Evolutionary conservation across 495 filamentous ascomycete species (phyloP), one percentile per base, ranked within the genome.

Genomic region (Elasticomyces elasticus): DNA sequence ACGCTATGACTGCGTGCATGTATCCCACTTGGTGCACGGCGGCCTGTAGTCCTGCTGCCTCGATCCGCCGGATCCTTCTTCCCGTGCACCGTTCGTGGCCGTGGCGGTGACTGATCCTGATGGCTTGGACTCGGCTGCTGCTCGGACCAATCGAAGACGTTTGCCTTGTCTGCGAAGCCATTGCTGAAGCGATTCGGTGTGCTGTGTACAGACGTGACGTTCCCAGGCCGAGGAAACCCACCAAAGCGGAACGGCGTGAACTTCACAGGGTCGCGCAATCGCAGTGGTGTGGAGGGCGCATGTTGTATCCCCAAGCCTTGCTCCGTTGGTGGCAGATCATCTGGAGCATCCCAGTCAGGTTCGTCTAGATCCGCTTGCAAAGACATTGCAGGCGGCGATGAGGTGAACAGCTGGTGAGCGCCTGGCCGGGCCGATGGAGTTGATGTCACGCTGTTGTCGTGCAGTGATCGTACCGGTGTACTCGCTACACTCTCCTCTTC

Each of bases 1-100:
- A 98, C 89, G 67, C 92, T 98, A 63, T 95, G 89, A 63, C 92
- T 96, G 44, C 92, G 82, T 42, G 94, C 74, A 66, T 97, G 92
- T 22, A 87, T 71, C 1, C 83, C 79, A 57, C 75, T 86, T 28
- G 88, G 84, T 15, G 79, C 81, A 59, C 89, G 85, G 41, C 91
- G 85, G 58, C 79, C 86, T 25, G 79, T 71, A 24, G 82, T 70
- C 49, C 87, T 82, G 58, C 87, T 89, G 43, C 84, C 87, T 66
- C 87, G 76, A 46, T 74, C 64, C 56, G 87, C 79, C 46, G 76
- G 73, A 62, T 82, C 77, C 66, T 95, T 88, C 69, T 94, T 96
- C 1, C 86, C 89, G 71, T 96, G 90, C 37, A 94, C 86, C 11
- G 89, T 95, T 56, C 85, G 84, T 11, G 92, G 91, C 51, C 91